phyloP scores from a whole-genome alignment of 1,284 basidiomycete species.

The Cryptococcus amylolentus region DNA sequence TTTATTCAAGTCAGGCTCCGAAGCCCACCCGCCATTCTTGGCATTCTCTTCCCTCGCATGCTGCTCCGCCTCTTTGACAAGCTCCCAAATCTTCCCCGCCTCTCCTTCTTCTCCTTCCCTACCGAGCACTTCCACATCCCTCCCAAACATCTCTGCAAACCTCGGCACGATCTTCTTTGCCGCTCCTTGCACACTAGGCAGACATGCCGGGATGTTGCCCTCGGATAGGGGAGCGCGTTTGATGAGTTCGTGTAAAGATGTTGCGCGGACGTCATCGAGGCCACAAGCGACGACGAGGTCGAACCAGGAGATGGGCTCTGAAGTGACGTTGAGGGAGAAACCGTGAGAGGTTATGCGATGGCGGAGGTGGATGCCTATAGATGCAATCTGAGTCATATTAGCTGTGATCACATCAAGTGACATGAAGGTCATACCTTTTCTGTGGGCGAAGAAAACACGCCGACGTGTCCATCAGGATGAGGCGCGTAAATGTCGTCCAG shows the following conservation, averaged over 20 bases:
- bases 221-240: not conserved
- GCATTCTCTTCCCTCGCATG: constrained; percentile 22
- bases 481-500: constrained; percentile 41
- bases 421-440: constrained; percentile 40
- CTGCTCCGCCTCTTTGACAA: constrained; percentile 30
- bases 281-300: constrained; percentile 87
- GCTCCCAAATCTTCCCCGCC: constrained; percentile 20
- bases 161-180: constrained; percentile 34
- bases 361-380: constrained; percentile 93
- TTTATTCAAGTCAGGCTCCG: constrained; percentile 21
- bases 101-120: constrained; percentile 10
- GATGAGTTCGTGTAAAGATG: constrained; percentile 42
- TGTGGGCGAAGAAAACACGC: constrained; percentile 42
- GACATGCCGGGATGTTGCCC: not conserved
- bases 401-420: constrained; percentile 30
- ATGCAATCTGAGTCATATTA: constrained; percentile 66
- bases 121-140: constrained; percentile 27
- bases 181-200: constrained; percentile 25
- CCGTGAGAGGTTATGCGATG: constrained; percentile 93
- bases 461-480: constrained; percentile 51
- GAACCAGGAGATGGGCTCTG: constrained; percentile 78
- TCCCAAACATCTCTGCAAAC: constrained; percentile 38
- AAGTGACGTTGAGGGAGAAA: constrained; percentile 87
- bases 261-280: constrained; percentile 73
- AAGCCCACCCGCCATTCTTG: constrained; percentile 30